phyloP scores from a whole-genome alignment of 1,139 yeast species.

The Taphrina deformans region DNA sequence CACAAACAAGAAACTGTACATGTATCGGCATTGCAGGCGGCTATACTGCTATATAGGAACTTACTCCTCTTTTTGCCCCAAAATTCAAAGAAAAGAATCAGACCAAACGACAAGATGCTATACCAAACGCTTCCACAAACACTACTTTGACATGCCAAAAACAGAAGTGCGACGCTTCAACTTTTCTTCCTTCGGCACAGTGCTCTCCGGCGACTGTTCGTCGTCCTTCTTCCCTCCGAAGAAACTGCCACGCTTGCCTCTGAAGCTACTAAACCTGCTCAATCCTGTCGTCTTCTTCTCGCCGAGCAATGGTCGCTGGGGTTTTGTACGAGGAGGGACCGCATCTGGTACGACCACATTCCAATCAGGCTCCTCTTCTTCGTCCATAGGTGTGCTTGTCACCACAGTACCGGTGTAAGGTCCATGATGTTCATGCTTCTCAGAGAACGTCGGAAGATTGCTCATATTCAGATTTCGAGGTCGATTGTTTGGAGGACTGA shows the following conservation, averaged over 20 bases:
- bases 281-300: constrained; percentile 26
- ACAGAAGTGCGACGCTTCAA: constrained; percentile 22
- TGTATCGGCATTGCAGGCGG: background rate
- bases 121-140: background rate
- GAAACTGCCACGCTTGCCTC: constrained; percentile 25
- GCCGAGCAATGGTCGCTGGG: constrained; percentile 9
- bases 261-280: constrained; percentile 25
- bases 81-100: too few relatives aligned
- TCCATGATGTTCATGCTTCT: constrained; percentile 26
- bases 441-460: background rate
- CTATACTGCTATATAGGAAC: background rate
- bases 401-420: constrained; percentile 23
- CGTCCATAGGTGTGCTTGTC: constrained; percentile 27
- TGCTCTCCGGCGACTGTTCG: background rate
- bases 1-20: background rate
- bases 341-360: background rate
- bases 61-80: too few relatives aligned
- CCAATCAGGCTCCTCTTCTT: constrained; percentile 28
- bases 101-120: too few relatives aligned
- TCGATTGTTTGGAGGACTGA: background rate
- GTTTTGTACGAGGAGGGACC: constrained; percentile 6
- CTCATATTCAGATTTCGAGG: background rate
- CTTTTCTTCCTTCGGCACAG: constrained; percentile 4
- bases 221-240: constrained; percentile 32
- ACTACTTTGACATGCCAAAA: constrained; percentile 14